Evolutionary conservation across 2,329 filamentous ascomycete genomes (phyloP).

Genomic region (Aspergillus sp.): DNA sequence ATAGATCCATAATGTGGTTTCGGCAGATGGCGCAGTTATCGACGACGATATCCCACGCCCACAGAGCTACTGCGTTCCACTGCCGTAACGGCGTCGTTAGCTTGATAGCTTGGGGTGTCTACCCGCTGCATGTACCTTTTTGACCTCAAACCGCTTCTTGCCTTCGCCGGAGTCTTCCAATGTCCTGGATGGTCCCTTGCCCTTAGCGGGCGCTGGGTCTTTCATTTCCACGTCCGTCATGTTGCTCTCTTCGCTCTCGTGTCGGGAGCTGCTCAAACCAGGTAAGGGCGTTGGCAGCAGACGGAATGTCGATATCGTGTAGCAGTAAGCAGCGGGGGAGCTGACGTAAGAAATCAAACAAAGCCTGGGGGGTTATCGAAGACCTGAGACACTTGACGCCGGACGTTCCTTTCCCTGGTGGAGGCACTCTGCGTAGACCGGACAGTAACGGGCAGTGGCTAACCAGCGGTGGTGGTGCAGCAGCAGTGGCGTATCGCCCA

Average conservation of each 20-base stretch:
- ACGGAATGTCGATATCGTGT: too few species aligned
- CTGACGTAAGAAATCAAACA: too few species aligned
- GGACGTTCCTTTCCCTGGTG: too few species aligned
- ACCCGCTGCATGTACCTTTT: slow-evolving; percentile 73
- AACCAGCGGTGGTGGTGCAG: too few species aligned
- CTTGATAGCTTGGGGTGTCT: too few species aligned
- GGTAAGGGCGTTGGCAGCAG: too few species aligned
- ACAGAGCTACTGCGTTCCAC: slow-evolving; percentile 98
- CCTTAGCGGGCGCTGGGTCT: slow-evolving; percentile 58
- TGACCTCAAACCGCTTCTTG: slow-evolving; percentile 97
- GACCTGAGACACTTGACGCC: too few species aligned
- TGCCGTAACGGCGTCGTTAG: too few species aligned
- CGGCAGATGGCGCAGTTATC: slow-evolving; percentile 99
- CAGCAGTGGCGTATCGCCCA: slow-evolving; percentile 13
- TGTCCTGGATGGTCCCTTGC: slow-evolving; percentile 48
- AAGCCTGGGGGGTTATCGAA: too few species aligned
- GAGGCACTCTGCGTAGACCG: too few species aligned
- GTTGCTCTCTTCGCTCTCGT: slow-evolving; percentile 11
- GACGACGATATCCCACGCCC: slow-evolving; percentile 99
- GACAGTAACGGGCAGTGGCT: too few species aligned
- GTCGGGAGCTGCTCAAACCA: too few species aligned
- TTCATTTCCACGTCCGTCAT: slow-evolving; percentile 99
- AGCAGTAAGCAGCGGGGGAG: slow-evolving; percentile 5
- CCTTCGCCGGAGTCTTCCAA: slow-evolving; percentile 47
- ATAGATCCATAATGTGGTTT: slow-evolving; percentile 99